Conservation (phyloP, 2,329 filamentous ascomycete genomes). For the Paecilomyces dactylethromorphus region DNA sequence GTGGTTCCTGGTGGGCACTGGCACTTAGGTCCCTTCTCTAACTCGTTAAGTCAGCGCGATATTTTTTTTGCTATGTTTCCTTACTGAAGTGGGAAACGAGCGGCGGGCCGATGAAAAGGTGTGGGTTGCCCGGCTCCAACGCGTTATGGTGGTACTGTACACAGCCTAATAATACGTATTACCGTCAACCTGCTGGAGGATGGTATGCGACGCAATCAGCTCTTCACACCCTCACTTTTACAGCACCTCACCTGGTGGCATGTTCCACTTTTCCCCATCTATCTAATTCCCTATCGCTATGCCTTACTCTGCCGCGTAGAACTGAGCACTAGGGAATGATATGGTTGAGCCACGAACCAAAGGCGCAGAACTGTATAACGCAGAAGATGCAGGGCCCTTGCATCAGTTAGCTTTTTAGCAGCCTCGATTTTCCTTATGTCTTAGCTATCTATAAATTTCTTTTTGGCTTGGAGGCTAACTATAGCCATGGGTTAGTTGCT, state of each 20-base stretch:
- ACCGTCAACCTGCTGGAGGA: background rate
- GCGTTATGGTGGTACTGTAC: background rate
- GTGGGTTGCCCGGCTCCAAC: background rate
- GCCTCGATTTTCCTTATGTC: background rate
- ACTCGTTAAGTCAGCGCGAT: background rate
- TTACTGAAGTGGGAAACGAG: background rate
- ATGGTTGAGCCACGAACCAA: background rate
- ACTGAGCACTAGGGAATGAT: background rate
- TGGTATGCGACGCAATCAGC: background rate
- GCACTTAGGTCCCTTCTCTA: background rate
- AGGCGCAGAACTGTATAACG: background rate
- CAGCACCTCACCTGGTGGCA: conserved; percentile 1
- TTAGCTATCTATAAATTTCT: background rate
- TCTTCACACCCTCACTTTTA: background rate
- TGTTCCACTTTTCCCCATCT: background rate
- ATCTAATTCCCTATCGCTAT: background rate
- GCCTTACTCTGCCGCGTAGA: background rate
- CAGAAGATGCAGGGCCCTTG: background rate
- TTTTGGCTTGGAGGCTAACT: background rate
- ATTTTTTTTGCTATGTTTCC: background rate
- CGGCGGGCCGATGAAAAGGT: background rate
- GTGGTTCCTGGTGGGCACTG: background rate
- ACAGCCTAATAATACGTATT: background rate
- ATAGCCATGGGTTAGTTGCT: background rate
- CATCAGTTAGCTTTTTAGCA: background rate